Evolutionary conservation across 2,329 filamentous ascomycete species (phyloP), one percentile per base, ranked within the genome.

Genomic region (Microsporum canis): DNA sequence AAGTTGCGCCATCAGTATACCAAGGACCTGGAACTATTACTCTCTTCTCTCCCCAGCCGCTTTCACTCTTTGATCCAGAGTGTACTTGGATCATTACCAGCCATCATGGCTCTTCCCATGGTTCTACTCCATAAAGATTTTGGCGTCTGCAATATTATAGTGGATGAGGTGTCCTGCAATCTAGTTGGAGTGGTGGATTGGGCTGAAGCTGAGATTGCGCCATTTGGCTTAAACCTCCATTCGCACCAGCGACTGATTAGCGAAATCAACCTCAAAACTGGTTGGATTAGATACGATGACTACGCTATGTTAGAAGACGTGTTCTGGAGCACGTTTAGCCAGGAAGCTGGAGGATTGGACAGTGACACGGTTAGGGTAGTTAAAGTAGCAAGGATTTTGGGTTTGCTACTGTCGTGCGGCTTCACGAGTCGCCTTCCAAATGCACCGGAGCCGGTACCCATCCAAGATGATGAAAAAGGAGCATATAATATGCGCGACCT

Each of bases 131-230:
- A 77, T 61, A 64, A 66, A 61, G 73, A 77, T 59, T 75, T 78
- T 64, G 65, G 71, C 27, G 38, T 59, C 33, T 72, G 66, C 67
- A 78, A 78, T 61, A 72, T 77, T 45, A 69, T 77, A 7, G 75
- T 78, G 3, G 68, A 77, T 45, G 66, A 73, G 49, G 10, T 1
- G 17, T 66, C 72, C 36, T 76, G 69, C 65, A 70, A 73, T 65
- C 62, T 78, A 2, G 66, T 67, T 36, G 75, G 75, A 1, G 73
- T 78, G 5, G 68, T 78, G 60, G 74, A 77, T 67, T 79, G 72
- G 75, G 71, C 75, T 0, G 73, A 78, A 65, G 71, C 75, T 2
- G 68, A 71, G 56, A 69, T 77, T 31, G 59, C 68, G n/a, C 73
- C 75, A 5, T 78, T 78, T 63, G 75, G 75, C 3, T 36, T 71